Conservation (phyloP, 345 rosid genomes). For the Angophora floribunda region DNA sequence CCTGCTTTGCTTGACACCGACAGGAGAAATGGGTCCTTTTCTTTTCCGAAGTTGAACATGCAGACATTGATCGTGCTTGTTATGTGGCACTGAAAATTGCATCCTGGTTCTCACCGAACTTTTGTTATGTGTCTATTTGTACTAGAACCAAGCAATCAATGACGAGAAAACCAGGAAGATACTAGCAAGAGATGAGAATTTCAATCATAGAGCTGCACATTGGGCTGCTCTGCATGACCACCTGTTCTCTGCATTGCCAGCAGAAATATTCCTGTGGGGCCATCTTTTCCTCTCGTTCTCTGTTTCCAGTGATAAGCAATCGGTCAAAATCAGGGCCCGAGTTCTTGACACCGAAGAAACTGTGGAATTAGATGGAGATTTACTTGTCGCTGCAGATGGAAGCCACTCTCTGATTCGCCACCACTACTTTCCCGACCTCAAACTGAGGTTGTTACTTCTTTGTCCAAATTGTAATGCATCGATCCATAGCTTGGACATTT, state of each 20-base stretch:
- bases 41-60: background rate
- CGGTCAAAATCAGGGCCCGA: slow-evolving; percentile 34
- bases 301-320: slow-evolving; percentile 22
- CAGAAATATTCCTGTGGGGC: slow-evolving; percentile 46
- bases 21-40: background rate
- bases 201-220: slow-evolving; percentile 59
- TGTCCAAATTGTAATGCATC: background rate
- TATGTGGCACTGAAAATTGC: background rate
- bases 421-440: slow-evolving; percentile 40
- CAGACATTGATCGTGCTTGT: background rate
- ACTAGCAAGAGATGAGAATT: slow-evolving; percentile 50
- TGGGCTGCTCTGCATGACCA: slow-evolving; percentile 66
- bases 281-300: slow-evolving; percentile 43
- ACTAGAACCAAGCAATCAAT: slow-evolving; percentile 38
- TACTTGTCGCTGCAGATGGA: slow-evolving; percentile 76
- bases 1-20: background rate
- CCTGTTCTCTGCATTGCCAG: slow-evolving; percentile 33
- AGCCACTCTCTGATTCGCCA: slow-evolving; percentile 47
- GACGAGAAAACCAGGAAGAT: slow-evolving; percentile 19
- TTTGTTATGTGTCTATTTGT: no score
- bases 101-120: background rate
- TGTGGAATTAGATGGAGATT: slow-evolving; percentile 38
- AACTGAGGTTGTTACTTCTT: slow-evolving; percentile 35
- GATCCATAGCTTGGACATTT: background rate
- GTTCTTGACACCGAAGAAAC: slow-evolving; percentile 27